Evolutionary conservation across 1,284 basidiomycete genomes (phyloP).

Genomic region (Cerrena zonata): DNA sequence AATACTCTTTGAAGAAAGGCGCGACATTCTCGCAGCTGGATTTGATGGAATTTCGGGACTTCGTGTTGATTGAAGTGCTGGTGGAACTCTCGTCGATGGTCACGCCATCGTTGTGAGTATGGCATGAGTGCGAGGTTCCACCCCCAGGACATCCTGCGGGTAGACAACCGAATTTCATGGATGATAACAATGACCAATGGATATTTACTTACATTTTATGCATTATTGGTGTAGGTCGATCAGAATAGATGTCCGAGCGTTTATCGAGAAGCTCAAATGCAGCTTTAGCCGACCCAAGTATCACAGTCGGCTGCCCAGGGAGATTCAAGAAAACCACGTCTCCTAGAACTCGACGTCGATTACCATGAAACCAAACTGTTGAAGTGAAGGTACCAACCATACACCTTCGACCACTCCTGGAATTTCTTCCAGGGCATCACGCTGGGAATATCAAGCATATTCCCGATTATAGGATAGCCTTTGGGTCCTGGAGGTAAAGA

Average conservation of each 20-base stretch:
- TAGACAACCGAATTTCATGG: too few species aligned
- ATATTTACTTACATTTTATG: constrained; percentile 1
- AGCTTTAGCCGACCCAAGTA: constrained; percentile 14
- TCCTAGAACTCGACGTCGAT: background rate
- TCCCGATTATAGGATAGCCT: constrained; percentile 6
- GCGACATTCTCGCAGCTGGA: too few species aligned
- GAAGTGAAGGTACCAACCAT: background rate
- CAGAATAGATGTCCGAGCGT: constrained; percentile 13
- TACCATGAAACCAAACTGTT: background rate
- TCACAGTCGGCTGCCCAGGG: constrained; percentile 4
- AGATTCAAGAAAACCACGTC: constrained; percentile 14
- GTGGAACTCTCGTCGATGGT: too few species aligned
- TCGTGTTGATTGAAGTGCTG: too few species aligned
- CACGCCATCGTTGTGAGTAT: too few species aligned
- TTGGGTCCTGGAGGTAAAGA: constrained; percentile 9
- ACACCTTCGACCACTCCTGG: too few species aligned
- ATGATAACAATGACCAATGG: too few species aligned
- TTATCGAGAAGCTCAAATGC: constrained; percentile 16
- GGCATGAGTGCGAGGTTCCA: too few species aligned
- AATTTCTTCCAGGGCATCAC: too few species aligned
- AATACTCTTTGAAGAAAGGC: too few species aligned
- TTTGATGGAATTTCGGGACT: too few species aligned
- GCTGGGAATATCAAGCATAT: constrained; percentile 5
- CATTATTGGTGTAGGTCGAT: constrained; percentile 1
- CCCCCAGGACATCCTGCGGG: too few species aligned